These are phyloP conservation scores for Cystobasidium ongulense DNA, from an alignment of 768 basidiomycete species.

Conservation along the genomic window DNA sequence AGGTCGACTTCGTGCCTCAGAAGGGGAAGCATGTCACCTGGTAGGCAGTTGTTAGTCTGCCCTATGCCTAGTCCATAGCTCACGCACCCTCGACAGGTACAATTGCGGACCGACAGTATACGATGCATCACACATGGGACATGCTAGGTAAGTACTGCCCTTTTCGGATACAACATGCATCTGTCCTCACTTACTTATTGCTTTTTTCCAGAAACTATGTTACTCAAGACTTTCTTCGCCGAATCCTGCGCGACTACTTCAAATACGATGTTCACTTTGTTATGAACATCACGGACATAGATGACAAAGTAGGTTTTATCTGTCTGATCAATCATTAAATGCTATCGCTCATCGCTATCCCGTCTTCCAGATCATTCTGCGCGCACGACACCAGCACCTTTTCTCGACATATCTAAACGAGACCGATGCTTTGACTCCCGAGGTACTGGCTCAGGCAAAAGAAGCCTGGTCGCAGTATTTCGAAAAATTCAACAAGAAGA, in stretches of 20 bases:
- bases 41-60: conserved; percentile 36
- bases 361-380: conserved; percentile 70
- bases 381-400: conserved; percentile 60
- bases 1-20: conserved; percentile 68
- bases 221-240: conserved; percentile 79
- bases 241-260: conserved; percentile 91
- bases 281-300: conserved; percentile 98
- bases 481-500: conserved; percentile 35
- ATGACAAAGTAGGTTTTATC: conserved; percentile 70
- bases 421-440: conserved; percentile 30
- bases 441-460: conserved; percentile 32
- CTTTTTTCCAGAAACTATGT: conserved; percentile 71
- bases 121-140: conserved; percentile 96
- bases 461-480: conserved; percentile 40
- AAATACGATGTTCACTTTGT: conserved; percentile 96
- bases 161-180: neutral
- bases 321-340: neutral
- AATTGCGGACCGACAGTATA: conserved; percentile 99
- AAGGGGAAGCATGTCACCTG: conserved; percentile 43
- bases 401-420: conserved; percentile 44
- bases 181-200: neutral
- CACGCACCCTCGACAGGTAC: conserved; percentile 66
- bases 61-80: conserved; percentile 46
- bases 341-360: neutral
- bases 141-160: conserved; percentile 71